Base-by-base conservation (phyloP, 2,329 filamentous ascomycete genomes). In the Herpomyces periplanetae region DNA sequence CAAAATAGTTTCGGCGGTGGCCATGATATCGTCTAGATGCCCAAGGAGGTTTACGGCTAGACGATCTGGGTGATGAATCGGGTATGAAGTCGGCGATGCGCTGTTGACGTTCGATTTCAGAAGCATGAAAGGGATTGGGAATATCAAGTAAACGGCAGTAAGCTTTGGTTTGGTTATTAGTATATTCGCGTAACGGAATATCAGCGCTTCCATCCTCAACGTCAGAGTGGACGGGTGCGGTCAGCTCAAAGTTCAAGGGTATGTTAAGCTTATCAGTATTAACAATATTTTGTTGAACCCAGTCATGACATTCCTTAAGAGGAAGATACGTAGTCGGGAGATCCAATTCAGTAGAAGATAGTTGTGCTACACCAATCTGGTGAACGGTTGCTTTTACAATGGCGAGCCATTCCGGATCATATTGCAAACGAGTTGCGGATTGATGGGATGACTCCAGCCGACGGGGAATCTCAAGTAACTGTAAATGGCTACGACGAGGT, bases 371-470 rank as follows among this genome's bases (percentile, higher is more conserved):
- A 12, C 37, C 30, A 16, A 44, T 30, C 15, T 54, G 46, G 3
- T 44, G 29, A 15, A 64, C 54, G 31, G 91, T 84, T 4, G 58
- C 61, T 16, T 75, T 63, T 6, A 61, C 73, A 26, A 96, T 88
- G 16, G 80, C 64, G 4, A 96, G 56, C 75, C 75, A 96, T 40
- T 96, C 80, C 5, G 60, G 55, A 35, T 96, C 80, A 34, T 96
- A 91, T 18, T 57, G 43, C 1, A 88, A 45, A 5, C 41, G 44
- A 27, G 55, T 50, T 1, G 56, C 55, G 2, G 43, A 37, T 8
- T 30, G 19, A 19, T 40, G 7, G 5, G 4, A 21, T 9, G 31
- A 26, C 5, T 29, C 26, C n/a, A 34, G 26, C 16, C 47, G 31
- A 3, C 55, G 43, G 2, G 40, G 31, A 8, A 75, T 42, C 13